Percentiles rank a stretch among this genome's conserved stretches.
These are phyloP conservation scores for Cordia subcordata DNA, from an alignment of 257 asterid species.

Conservation along the genomic window DNA sequence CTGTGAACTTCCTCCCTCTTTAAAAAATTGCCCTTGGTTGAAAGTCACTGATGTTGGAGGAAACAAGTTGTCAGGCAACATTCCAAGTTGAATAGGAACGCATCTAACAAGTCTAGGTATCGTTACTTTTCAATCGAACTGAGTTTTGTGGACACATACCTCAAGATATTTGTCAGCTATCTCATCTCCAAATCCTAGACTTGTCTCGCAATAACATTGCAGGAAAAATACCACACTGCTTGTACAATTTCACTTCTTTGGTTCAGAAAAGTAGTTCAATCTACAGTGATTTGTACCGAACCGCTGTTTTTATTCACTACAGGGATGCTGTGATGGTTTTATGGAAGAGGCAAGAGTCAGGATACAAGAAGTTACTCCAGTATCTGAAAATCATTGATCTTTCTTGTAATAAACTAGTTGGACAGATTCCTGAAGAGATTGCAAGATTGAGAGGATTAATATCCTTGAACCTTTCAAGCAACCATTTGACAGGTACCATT, in stretches of 20 bases:
- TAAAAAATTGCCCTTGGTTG: no score
- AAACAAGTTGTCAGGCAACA: background rate
- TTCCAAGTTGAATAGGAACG: background rate
- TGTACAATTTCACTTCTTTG: conserved; percentile 17
- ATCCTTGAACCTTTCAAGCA: conserved; percentile 13
- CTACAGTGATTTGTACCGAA: background rate
- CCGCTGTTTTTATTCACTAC: background rate
- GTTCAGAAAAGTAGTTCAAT: background rate
- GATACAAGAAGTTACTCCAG: background rate
- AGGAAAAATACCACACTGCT: conserved; percentile 31
- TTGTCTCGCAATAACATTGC: background rate
- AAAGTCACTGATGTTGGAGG: background rate
- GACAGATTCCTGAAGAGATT: conserved; percentile 13
- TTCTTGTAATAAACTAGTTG: conserved; percentile 20
- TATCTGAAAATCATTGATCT: conserved; percentile 17
- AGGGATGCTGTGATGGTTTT: background rate
- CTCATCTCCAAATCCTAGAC: background rate
- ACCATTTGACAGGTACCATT: background rate
- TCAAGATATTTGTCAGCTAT: background rate
- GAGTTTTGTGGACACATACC: conserved; percentile 22
- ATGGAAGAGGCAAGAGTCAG: conserved; percentile 1
- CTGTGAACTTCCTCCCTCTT: background rate
- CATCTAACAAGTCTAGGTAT: background rate
- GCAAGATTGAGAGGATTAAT: background rate
- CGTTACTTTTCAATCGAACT: conserved; percentile 20